These are phyloP conservation scores for Eutrema salsugineum DNA, from an alignment of 441 rosid species.

Conservation along the genomic window DNA sequence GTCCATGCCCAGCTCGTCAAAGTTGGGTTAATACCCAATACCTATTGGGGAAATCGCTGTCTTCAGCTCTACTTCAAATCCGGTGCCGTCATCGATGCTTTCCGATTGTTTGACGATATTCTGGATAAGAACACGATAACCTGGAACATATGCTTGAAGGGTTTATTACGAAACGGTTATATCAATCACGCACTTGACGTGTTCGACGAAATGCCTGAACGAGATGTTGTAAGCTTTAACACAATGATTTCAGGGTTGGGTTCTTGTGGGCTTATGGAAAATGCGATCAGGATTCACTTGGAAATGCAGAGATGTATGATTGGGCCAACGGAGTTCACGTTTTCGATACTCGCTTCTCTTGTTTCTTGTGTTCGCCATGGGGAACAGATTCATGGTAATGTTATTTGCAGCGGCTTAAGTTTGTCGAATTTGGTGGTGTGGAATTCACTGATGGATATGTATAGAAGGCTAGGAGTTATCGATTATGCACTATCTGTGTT, in stretches of 20 bases:
- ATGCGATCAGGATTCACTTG: conserved; percentile 38
- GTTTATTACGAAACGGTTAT: conserved; percentile 29
- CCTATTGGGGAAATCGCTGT: conserved; percentile 66
- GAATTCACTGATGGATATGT: conserved; percentile 70
- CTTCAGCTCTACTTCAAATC: conserved; percentile 53
- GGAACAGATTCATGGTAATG: conserved; percentile 57
- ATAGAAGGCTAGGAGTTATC: conserved; percentile 50
- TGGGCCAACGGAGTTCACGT: conserved; percentile 50
- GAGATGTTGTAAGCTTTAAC: conserved; percentile 71
- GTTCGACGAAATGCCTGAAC: conserved; percentile 67
- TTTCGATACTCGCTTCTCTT: conserved; percentile 48
- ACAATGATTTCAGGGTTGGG: conserved; percentile 54
- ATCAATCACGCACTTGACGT: conserved; percentile 26
- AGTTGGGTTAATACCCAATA: conserved; percentile 39
- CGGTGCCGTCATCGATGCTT: conserved; percentile 40
- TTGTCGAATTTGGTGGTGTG: conserved; percentile 51
- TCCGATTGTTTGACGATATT: conserved; percentile 44
- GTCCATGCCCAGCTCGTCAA: conserved; percentile 64
- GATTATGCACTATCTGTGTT: conserved; percentile 52
- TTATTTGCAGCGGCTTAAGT: conserved; percentile 42
- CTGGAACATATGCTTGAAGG: conserved; percentile 60
- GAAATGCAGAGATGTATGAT: conserved; percentile 50
- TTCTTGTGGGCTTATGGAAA: conserved; percentile 36
- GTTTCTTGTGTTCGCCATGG: conserved; percentile 41
- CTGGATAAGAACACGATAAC: conserved; percentile 43